These are phyloP conservation scores for Populus simonii DNA, from an alignment of 345 rosid genomes.

Conservation along the genomic window DNA sequence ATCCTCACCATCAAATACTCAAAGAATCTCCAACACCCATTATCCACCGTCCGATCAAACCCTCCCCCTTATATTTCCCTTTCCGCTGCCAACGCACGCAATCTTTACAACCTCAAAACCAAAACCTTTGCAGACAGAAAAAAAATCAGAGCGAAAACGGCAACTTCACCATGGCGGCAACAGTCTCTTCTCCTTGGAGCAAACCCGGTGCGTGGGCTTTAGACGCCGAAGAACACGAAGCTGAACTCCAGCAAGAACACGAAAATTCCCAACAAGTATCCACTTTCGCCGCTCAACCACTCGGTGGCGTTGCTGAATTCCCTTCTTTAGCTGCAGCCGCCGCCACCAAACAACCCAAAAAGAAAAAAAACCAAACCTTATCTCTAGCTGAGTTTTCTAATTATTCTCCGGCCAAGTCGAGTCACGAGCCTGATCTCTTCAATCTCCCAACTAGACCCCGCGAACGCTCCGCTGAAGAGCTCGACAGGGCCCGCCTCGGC, in stretches of 20 bases:
- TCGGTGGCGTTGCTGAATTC: slow-evolving; percentile 39
- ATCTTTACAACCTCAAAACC: slow-evolving; percentile 1
- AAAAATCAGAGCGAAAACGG: not conserved
- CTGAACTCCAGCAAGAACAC: slow-evolving; percentile 51
- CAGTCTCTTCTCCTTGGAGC: slow-evolving; percentile 80
- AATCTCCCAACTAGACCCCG: slow-evolving; percentile 89
- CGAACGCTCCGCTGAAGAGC: slow-evolving; percentile 78
- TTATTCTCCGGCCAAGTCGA: slow-evolving; percentile 34
- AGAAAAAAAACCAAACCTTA: slow-evolving; percentile 62
- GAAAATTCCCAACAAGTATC: slow-evolving; percentile 15
- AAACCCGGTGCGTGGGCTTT: slow-evolving; percentile 97
- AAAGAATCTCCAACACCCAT: not conserved
- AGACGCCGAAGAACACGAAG: slow-evolving; percentile 81
- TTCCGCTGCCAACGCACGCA: slow-evolving; percentile 39
- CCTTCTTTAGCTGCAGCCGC: slow-evolving; percentile 70
- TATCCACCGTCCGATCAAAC: slow-evolving; percentile 45
- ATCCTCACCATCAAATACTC: not conserved
- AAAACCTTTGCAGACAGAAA: slow-evolving; percentile 8
- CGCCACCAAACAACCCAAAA: slow-evolving; percentile 69
- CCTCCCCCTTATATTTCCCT: slow-evolving; percentile 14
- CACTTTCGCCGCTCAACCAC: slow-evolving; percentile 6
- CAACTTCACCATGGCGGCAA: slow-evolving; percentile 59
- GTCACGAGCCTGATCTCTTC: slow-evolving; percentile 38
- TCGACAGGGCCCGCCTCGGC: slow-evolving; percentile 67
- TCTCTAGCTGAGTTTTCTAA: slow-evolving; percentile 60